These are phyloP conservation scores for Zymoseptoria brevis DNA, from an alignment of 2,329 filamentous ascomycete species.

Conservation along the genomic window DNA sequence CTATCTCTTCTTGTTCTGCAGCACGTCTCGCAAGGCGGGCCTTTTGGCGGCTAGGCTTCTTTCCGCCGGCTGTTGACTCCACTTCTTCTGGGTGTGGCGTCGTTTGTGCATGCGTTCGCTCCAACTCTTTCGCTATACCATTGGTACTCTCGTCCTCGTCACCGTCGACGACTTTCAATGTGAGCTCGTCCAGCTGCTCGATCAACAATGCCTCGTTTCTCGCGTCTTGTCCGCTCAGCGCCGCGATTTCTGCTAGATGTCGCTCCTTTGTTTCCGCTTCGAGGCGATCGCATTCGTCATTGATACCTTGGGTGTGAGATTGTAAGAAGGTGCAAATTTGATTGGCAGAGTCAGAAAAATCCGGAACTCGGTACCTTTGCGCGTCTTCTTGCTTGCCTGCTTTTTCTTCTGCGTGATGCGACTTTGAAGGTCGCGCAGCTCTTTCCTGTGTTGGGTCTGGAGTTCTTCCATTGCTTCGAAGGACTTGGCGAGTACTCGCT, in stretches of 20 bases:
- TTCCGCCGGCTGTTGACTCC: conserved; percentile 31
- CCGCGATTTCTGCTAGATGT: conserved; percentile 45
- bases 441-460: conserved; percentile 73
- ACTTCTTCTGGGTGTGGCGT: conserved; percentile 7
- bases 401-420: conserved; percentile 94
- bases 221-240: conserved; percentile 32
- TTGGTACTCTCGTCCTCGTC: not conserved
- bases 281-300: conserved; percentile 54
- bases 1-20: conserved; percentile 68
- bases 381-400: conserved; percentile 75
- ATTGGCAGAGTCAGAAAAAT: too few relatives aligned
- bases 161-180: conserved; percentile 14
- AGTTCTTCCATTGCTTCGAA: conserved; percentile 59
- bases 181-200: conserved; percentile 18
- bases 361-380: conserved; percentile 32
- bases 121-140: not conserved
- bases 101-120: not conserved
- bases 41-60: conserved; percentile 85
- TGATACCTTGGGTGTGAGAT: conserved; percentile 32
- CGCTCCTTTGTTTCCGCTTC: conserved; percentile 49
- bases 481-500: not conserved
- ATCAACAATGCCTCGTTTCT: conserved; percentile 7
- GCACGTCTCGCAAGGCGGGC: conserved; percentile 82
- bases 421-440: conserved; percentile 76
- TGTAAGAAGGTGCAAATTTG: too few relatives aligned